Base-by-base conservation (phyloP, 352 stramenopile genomes). In the Phytopythium delawarense region DNA sequence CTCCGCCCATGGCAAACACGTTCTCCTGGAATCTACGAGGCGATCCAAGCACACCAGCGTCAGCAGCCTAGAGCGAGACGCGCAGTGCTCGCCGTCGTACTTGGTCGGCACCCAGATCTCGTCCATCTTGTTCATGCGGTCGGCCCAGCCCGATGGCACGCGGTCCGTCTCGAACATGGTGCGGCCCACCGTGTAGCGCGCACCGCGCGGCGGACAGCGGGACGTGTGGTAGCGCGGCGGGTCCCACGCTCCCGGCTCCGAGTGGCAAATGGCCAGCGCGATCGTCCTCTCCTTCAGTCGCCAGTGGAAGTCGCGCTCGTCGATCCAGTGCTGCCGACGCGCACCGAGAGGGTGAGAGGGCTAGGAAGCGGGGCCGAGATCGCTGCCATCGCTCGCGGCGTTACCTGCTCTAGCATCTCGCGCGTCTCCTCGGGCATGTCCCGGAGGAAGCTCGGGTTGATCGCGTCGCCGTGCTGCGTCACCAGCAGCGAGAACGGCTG, bases 151-250 rank as follows among this genome's bases (percentile, higher is more conserved):
- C n/a, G 66, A 76, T 8, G 93, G 92, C 54, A 98, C 72, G 61
- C 93, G 81, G 66, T 98, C 93, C 42, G 92, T 98, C 74, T 98
- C 94, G 61, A 98, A 98, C 94, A 98, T 98, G 2, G 94, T 98
- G 2, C 94, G 65, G 15, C 94, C 94, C 9, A 98, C 79, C 0
- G 60, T 78, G 65, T 90, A 96, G 52, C 51, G 52, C 7, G 79
- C 69, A 0, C 68, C 62, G 2, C 62, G 21, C 0, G 84, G 85
- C 9, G 84, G 89, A 74, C 83, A 96, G 21, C 69, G 71, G 18
- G 78, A 85, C 28, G 79, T 91, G 51, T 70, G 75, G 66, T 94
- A 96, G 44, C 69, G 65, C 2, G 87, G 75, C 2, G 81, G 84
- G n/a, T 92, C 65, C 94, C 94, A 98, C 18, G 91, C 94, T 0